A percentile compares a stretch with the other conserved stretches of the same genome.
Evolutionary conservation across 2,329 filamentous ascomycete genomes (phyloP).

Genomic region (Plectosphaerella cucumerina): DNA sequence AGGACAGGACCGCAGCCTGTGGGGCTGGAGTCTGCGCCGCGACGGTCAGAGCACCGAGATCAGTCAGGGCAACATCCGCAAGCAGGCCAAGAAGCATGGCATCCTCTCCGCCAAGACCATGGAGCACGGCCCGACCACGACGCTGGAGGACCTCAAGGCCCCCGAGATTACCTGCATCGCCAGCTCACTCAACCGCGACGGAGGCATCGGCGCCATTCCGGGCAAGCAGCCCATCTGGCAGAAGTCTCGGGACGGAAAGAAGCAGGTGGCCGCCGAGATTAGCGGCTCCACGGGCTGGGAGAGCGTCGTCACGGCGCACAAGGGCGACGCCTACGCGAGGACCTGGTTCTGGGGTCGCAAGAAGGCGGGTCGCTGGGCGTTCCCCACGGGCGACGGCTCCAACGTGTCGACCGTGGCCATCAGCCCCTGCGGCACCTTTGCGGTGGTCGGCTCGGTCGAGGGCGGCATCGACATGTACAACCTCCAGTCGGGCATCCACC

Average conservation of each 20-base stretch:
- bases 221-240: conserved; percentile 81
- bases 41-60: conserved; percentile 93
- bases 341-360: conserved; percentile 99
- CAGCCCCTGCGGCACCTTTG: conserved; percentile 90
- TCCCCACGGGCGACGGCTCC: conserved; percentile 79
- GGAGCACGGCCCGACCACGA: conserved; percentile 56
- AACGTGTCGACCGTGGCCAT: conserved; percentile 84
- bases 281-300: conserved; percentile 90
- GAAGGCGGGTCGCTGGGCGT: conserved; percentile 86
- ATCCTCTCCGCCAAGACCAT: conserved; percentile 56
- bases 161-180: conserved; percentile 90
- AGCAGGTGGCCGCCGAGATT: conserved; percentile 62
- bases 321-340: conserved; percentile 75
- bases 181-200: conserved; percentile 88
- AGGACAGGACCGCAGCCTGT: conserved; percentile 84
- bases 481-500: conserved; percentile 84
- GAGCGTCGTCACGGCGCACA: conserved; percentile 90
- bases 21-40: conserved; percentile 92
- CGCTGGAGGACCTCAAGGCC: conserved; percentile 75
- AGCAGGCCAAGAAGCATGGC: conserved; percentile 86
- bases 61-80: conserved; percentile 83
- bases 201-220: conserved; percentile 81
- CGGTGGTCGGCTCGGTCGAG: conserved; percentile 76
- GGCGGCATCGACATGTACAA: conserved; percentile 95
- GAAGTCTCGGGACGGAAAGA: conserved; percentile 63